Evolutionary conservation across 257 asterid species (phyloP).

Genomic region (Ehretia macrophylla): DNA sequence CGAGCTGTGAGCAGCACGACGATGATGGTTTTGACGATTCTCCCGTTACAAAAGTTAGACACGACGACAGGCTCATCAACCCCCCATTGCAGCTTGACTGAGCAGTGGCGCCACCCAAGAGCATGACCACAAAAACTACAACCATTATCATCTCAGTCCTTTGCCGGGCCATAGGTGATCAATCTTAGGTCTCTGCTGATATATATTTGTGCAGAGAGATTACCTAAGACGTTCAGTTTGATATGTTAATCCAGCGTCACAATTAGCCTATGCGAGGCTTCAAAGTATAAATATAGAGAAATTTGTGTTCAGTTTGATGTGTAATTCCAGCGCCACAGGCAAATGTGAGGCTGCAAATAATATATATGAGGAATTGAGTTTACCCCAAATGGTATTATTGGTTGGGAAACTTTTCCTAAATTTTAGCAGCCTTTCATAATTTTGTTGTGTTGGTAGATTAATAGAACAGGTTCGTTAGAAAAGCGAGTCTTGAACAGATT

Average conservation of each 20-base stretch:
- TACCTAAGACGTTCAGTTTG: background rate
- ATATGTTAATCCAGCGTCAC: background rate
- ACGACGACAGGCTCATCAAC: constrained; percentile 45
- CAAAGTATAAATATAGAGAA: too few species aligned
- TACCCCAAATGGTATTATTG: constrained; percentile 18
- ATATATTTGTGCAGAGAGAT: background rate
- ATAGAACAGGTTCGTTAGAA: background rate
- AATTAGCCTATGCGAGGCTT: background rate
- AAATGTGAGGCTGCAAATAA: too few species aligned
- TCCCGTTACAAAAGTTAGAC: constrained; percentile 50
- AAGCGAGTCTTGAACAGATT: background rate
- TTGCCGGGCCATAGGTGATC: constrained; percentile 8
- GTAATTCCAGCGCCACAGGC: too few species aligned
- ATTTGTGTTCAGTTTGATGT: too few species aligned
- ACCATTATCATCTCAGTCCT: constrained; percentile 12
- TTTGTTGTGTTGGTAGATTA: background rate
- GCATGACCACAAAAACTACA: constrained; percentile 9
- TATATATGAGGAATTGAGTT: too few species aligned
- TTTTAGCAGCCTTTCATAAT: background rate
- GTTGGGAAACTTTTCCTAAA: constrained; percentile 39
- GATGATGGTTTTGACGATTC: constrained; percentile 43
- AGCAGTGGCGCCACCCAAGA: constrained; percentile 19
- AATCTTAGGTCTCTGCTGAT: background rate
- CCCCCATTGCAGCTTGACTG: constrained; percentile 42
- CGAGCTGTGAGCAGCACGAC: constrained; percentile 53